A percentile compares a stretch with the other conserved stretches of the same genome.
Evolutionary conservation across 2,329 filamentous ascomycete species (phyloP).

Genomic region (Coccinonectria pachysandricola): DNA sequence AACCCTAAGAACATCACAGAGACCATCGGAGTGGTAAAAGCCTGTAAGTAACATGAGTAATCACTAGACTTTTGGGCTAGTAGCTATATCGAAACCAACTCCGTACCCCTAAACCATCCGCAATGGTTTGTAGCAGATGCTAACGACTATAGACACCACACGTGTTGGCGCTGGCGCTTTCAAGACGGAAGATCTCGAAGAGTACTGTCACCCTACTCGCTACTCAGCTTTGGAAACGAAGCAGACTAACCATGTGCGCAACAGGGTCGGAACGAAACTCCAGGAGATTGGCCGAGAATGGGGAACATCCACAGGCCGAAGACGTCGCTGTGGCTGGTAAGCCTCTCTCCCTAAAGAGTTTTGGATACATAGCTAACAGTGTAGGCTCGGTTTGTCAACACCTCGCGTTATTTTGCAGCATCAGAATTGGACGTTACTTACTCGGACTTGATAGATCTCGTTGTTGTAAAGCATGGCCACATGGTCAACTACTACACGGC

Average conservation of each 20-base stretch:
- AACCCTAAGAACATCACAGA: slow-evolving; percentile 49
- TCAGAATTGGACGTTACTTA: too few species aligned
- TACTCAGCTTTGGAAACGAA: too few species aligned
- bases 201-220: too few species aligned
- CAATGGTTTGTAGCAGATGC: too few species aligned
- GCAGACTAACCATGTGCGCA: too few species aligned
- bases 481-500: slow-evolving; percentile 57
- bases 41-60: slow-evolving; percentile 32
- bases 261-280: slow-evolving; percentile 31
- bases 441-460: slow-evolving; percentile 49
- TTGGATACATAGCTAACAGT: too few species aligned
- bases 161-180: slow-evolving; percentile 54
- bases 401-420: too few species aligned
- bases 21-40: slow-evolving; percentile 58
- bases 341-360: too few species aligned
- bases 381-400: slow-evolving; percentile 19
- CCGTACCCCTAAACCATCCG: too few species aligned
- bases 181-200: slow-evolving; percentile 47
- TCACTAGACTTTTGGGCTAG: too few species aligned
- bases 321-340: slow-evolving; percentile 46
- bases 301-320: slow-evolving; percentile 45
- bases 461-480: slow-evolving; percentile 54
- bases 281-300: slow-evolving; percentile 36
- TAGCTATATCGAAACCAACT: too few species aligned
- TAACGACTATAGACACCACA: slow-evolving; percentile 44